Evolutionary conservation across 345 rosid genomes (phyloP).

Genomic region (Psidium guajava): DNA sequence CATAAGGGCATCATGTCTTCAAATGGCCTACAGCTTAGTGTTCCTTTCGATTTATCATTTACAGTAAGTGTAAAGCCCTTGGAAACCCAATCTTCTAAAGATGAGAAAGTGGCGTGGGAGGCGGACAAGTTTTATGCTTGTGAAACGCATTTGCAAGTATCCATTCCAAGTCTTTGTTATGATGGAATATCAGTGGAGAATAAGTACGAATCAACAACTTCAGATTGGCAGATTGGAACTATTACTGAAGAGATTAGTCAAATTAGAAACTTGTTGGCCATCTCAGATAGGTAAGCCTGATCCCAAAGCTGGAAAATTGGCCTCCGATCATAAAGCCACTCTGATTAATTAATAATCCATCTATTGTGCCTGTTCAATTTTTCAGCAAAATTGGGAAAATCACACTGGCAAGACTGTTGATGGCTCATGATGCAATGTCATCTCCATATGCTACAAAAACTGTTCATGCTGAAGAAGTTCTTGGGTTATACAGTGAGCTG

Average conservation of each 20-base stretch:
- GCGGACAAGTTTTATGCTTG: conserved; percentile 35
- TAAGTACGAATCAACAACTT: conserved; percentile 14
- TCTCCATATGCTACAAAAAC: conserved; percentile 13
- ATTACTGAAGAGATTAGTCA: conserved; percentile 43
- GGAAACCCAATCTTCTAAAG: conserved; percentile 17
- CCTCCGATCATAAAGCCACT: neutral
- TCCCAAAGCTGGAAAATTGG: neutral
- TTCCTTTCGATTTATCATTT: conserved; percentile 32
- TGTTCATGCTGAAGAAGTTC: conserved; percentile 51
- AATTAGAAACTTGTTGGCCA: conserved; percentile 40
- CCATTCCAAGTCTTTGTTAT: conserved; percentile 16
- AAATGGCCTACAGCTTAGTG: conserved; percentile 30
- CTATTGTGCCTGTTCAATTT: neutral
- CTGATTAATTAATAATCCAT: neutral
- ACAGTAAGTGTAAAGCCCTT: conserved; percentile 17
- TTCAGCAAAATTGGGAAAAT: conserved; percentile 92
- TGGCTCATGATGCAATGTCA: conserved; percentile 43
- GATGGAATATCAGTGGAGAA: conserved; percentile 18
- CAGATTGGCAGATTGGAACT: conserved; percentile 45
- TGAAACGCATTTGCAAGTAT: conserved; percentile 22
- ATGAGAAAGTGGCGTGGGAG: conserved; percentile 38
- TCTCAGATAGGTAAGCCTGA: conserved; percentile 41
- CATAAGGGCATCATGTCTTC: conserved; percentile 60
- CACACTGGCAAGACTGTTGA: conserved; percentile 77
- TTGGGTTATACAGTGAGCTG: conserved; percentile 48